Base-by-base conservation (phyloP, 2,329 filamentous ascomycete species). In the Xylaria sp. region DNA sequence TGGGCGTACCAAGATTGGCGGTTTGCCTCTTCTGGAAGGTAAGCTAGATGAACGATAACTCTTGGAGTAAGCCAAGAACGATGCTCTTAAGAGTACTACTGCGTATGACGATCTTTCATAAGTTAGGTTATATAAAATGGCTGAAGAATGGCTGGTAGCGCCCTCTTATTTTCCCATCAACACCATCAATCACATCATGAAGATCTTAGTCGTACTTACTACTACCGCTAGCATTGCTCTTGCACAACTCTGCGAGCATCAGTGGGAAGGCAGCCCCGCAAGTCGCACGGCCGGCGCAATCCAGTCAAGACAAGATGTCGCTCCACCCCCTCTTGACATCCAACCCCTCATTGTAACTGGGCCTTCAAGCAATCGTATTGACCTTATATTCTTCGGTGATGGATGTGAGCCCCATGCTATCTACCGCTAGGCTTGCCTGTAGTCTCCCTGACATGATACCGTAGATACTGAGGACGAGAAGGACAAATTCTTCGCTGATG, bases 341-440 rank as follows among this genome's bases (percentile, higher is more conserved):
- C 72, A 69, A 43, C 75, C 76, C 23, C 74, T 78, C 58, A 78
- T 76, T 46, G 72, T 77, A n/a, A 78, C 72, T 46, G 76, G 76
- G 13, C 74, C 73, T 1, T 76, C 75, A 6, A 70, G 64, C 41
- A 78, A 77, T 59, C 74, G 76, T 23, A 65, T 78, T 55, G 75
- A 78, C 59, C 72, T 78, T 45, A 76, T 77, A 20, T 78, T 78
- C 69, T 76, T 78, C 52, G 72, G 76, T 18, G 75, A 78, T 66
- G 75, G 76, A 68, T 78, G 76, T 78, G 69, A 1, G 72, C 72
- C 72, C 36, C 62, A 23, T 25, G 7, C 20, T 41, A 20, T 45
- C 48, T 36, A 9, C n/a, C 52, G 8, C 20, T 53, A 5, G n/a
- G 6, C 4, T 30, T 7, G 3, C 18, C 13, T n/a, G 8, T n/a